Evolutionary conservation across 2,329 filamentous ascomycete genomes (phyloP), one percentile per base, ranked within the genome.

Genomic region (Pseudogymnoascus sp.): DNA sequence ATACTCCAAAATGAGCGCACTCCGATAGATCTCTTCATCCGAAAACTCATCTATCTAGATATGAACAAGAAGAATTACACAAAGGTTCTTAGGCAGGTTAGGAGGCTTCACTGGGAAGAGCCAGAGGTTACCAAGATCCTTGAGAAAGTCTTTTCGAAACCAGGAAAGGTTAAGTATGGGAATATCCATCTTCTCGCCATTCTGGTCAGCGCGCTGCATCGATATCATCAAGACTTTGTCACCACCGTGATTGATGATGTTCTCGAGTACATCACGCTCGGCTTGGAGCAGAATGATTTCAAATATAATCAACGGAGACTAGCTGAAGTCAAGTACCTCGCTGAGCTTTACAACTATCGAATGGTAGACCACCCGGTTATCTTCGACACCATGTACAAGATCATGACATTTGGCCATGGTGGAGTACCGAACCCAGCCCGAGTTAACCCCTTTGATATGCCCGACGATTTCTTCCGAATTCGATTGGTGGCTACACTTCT

Each of bases 51-150:
- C 66, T 99, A 97, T 72, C 79, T 92, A 60, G 96, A 99, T 72
- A 86, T 99, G 80, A 96, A 90, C 65, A 96, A 95, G 77, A 88
- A 93, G 64, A 96, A 93, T 68, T 90, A 97, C 68, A 92, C 93
- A 70, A 96, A 93, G 77, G 88, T 97, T 60, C 81, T 97, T 66
- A 96, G 96, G 77, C 91, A 96, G 69, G 90, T 99, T 67, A 89
- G 95, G 64, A 92, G 96, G 72, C 85, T 99, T 64, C 95, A 99
- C 72, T 99, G 95, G 95, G 95, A 99, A 76, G 95, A 99, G 75
- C 80, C 84, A 60, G 93, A 97, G 73, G 87, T 88, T 77, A 68
- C 74, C 65, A n/a, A 21, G 35, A 81, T 70, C 19, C 67, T 76
- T 44, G 88, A 92, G 72, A 96, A 96, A 74, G 88, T 97, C 46